Base-by-base conservation (phyloP, 331 rosid species). In the Stylosanthes scabra region DNA sequence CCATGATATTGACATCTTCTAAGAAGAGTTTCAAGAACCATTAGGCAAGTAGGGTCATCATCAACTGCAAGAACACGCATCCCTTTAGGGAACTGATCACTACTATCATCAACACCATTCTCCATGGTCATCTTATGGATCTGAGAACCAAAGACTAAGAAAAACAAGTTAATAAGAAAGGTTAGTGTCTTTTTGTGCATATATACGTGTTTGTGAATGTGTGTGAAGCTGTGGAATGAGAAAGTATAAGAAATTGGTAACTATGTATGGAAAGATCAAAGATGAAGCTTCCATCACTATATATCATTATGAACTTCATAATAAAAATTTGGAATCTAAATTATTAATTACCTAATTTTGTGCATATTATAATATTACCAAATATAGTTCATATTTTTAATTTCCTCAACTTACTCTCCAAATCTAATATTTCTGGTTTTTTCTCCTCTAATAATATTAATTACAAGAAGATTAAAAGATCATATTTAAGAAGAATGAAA, bases 41-140 rank as follows among this genome's bases (percentile, higher is more conserved):
- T 28, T 69, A 92, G 97, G 60, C 97, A 92, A 16, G 95, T 90
- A 59, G 89, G 91, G 69, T 95, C 96, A 51, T 95, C 99, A 25
- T 95, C 99, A 16, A 95, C 99, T 7, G 96, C 97, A 27, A 95
- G 98, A 27, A 95, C 96, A 67, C 99, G 96, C 96, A 95, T 90
- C 77, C 99, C 99, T 44, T 82, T 59, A 12, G 99, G 99, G 70
- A 95, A 95, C 31, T 84, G 87, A 40, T 85, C 90, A 66, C 77
- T 65, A 46, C 88, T 80, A 65, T 89, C 97, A 8, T 81, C 91
- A 61, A 52, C 65, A 68, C 59, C 68, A 14, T 67, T 74, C 68
- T 88, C 93, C 6, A 88, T 78, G n/a, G 80, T 85, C 93, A 86
- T 88, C 50, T 20, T 20, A 20, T 20, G 25, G 25, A 20, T 20